Evolutionary conservation across 768 basidiomycete species (phyloP).

Genomic region (Lentinula sp.): DNA sequence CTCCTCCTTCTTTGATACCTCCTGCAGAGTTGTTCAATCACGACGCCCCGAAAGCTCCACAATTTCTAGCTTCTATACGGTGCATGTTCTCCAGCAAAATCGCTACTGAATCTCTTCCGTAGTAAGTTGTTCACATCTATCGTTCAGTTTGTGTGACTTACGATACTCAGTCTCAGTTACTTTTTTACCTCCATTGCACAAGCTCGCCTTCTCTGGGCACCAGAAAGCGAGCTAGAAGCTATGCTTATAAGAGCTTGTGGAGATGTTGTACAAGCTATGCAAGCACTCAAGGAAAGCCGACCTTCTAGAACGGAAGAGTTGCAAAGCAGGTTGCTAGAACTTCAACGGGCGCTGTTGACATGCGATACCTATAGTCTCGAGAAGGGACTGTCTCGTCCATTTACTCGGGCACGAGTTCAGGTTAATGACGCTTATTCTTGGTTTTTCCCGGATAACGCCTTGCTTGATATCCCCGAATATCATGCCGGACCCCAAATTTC

Average conservation of each 20-base stretch:
- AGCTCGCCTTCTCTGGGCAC: conserved; percentile 4
- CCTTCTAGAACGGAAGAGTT: conserved; percentile 4
- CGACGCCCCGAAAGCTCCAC: neutral
- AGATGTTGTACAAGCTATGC: conserved; percentile 12
- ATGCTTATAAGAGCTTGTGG: conserved; percentile 6
- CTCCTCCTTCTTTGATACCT: conserved; percentile 7
- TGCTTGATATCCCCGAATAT: neutral
- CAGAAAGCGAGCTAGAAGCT: neutral
- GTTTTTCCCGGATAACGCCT: neutral
- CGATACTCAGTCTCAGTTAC: conserved; percentile 7
- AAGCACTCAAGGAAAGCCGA: conserved; percentile 12
- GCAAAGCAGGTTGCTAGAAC: neutral
- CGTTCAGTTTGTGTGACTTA: neutral
- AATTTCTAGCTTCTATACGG: conserved; percentile 7
- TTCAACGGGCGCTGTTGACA: conserved; percentile 2
- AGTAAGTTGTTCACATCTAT: conserved; percentile 1
- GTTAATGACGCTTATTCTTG: conserved; percentile 6
- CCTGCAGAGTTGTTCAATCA: conserved; percentile 5
- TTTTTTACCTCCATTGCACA: conserved; percentile 7
- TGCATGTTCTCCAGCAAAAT: conserved; percentile 12
- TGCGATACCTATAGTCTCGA: conserved; percentile 8
- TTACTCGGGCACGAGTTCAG: conserved; percentile 8
- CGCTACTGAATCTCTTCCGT: conserved; percentile 8
- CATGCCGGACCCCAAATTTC: neutral
- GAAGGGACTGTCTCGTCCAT: conserved; percentile 5